phyloP scores from a whole-genome alignment of 805 yeast species.

The Candida takata region DNA sequence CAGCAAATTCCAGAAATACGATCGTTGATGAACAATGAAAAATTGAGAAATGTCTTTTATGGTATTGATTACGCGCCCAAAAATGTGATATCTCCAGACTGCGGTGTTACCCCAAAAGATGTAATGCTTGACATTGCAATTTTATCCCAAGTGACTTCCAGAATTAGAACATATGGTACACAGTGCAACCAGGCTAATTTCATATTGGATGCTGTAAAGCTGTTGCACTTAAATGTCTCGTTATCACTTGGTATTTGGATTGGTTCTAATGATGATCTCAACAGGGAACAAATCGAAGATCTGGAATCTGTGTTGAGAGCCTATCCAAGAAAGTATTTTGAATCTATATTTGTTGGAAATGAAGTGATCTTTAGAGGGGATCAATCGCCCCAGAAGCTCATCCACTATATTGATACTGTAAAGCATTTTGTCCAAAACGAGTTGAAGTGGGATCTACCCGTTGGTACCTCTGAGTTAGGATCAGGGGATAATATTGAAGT shows the following conservation, averaged over 20 bases:
- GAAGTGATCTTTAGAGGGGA: slow-evolving; percentile 56
- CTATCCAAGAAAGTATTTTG: slow-evolving; percentile 41
- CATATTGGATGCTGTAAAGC: slow-evolving; percentile 46
- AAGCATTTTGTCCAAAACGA: slow-evolving; percentile 30
- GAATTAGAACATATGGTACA: slow-evolving; percentile 52
- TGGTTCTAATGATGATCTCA: slow-evolving; percentile 36
- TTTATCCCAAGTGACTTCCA: slow-evolving; percentile 51
- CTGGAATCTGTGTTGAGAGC: slow-evolving; percentile 35
- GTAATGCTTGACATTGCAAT: slow-evolving; percentile 50
- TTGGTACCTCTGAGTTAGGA: slow-evolving; percentile 60
- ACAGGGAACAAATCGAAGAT: slow-evolving; percentile 37
- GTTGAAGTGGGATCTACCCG: slow-evolving; percentile 36
- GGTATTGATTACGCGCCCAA: slow-evolving; percentile 59
- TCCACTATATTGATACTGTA: slow-evolving; percentile 36
- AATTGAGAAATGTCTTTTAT: slow-evolving; percentile 35
- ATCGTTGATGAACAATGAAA: slow-evolving; percentile 29
- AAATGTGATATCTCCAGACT: slow-evolving; percentile 43
- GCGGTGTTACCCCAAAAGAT: slow-evolving; percentile 43
- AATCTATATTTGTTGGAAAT: slow-evolving; percentile 52
- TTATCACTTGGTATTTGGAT: slow-evolving; percentile 61
- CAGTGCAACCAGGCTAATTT: slow-evolving; percentile 51
- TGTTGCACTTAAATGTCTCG: slow-evolving; percentile 45
- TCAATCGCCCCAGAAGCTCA: slow-evolving; percentile 29
- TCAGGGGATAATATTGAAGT: slow-evolving; percentile 35
- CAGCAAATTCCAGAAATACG: slow-evolving; percentile 29